Evolutionary conservation across 495 filamentous ascomycete species (phyloP).

Genomic region (Trypethelium eluteriae): DNA sequence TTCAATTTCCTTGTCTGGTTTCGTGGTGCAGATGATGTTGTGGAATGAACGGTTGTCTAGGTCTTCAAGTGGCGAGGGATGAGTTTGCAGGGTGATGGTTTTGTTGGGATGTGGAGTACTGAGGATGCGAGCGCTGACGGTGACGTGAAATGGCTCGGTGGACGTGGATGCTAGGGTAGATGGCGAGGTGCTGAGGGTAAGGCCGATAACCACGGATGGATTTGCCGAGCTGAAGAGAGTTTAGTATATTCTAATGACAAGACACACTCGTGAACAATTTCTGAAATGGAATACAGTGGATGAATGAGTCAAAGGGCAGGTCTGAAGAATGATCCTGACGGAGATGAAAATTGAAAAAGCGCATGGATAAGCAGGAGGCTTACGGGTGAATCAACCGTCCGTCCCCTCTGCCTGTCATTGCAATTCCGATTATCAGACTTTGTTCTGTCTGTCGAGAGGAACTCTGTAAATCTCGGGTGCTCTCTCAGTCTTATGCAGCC

Average conservation of each 20-base stretch:
- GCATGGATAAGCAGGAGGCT: background rate
- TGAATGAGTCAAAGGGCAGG: background rate
- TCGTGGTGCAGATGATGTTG: background rate
- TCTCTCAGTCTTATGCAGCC: background rate
- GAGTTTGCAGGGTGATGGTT: background rate
- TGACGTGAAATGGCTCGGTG: background rate
- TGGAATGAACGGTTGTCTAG: background rate
- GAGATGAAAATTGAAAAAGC: background rate
- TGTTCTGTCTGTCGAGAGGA: background rate
- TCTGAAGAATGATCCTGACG: background rate
- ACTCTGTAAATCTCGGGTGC: background rate
- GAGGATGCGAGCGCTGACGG: background rate
- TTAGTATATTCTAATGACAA: background rate
- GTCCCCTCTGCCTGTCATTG: background rate
- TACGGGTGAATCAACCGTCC: background rate
- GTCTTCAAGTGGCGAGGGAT: background rate
- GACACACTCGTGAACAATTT: background rate
- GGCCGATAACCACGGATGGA: background rate
- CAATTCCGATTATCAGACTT: background rate
- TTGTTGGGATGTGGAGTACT: background rate
- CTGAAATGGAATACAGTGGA: background rate
- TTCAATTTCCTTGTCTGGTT: background rate
- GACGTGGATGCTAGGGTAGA: background rate
- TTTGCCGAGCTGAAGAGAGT: background rate
- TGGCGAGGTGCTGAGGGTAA: background rate